These are phyloP conservation scores for Apiospora malaysiana DNA, from an alignment of 2,329 filamentous ascomycete species.

Conservation along the genomic window DNA sequence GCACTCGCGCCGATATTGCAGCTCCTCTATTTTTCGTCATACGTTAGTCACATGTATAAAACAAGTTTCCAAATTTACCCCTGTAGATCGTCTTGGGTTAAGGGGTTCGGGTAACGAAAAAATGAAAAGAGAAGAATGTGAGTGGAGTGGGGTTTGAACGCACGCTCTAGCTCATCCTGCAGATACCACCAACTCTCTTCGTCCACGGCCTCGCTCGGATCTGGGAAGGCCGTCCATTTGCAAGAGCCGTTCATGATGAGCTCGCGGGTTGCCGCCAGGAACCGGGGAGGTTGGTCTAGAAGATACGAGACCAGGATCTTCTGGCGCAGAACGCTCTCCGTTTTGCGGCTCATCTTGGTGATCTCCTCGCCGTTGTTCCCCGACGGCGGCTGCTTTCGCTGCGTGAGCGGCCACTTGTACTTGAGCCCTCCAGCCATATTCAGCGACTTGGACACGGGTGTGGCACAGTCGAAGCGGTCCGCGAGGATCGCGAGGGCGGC, in stretches of 20 bases:
- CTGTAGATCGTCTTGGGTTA: not conserved
- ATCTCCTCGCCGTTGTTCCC: conserved; percentile 41
- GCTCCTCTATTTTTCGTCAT: conserved; percentile 57
- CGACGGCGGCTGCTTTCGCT: conserved; percentile 42
- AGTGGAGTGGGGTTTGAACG: conserved; percentile 30
- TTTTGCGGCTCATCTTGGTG: conserved; percentile 46
- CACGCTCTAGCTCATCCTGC: conserved; percentile 70
- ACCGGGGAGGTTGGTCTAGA: conserved; percentile 64
- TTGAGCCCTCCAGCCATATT: conserved; percentile 47
- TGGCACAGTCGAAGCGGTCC: conserved; percentile 73
- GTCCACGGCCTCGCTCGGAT: conserved; percentile 39
- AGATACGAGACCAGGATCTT: conserved; percentile 72
- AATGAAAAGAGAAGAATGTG: not conserved
- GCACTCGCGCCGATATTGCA: conserved; percentile 68
- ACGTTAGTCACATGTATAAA: conserved; percentile 10
- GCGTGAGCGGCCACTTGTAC: conserved; percentile 61
- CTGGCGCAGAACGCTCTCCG: conserved; percentile 71
- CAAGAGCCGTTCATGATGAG: conserved; percentile 70
- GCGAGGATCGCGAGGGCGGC: conserved; percentile 73
- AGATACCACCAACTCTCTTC: conserved; percentile 72
- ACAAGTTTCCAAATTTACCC: no score
- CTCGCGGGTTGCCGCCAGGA: conserved; percentile 67
- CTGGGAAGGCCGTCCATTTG: conserved; percentile 56
- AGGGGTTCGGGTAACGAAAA: not conserved
- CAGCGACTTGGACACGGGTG: conserved; percentile 60